A percentile compares a stretch with the other conserved stretches of the same genome.
phyloP scores from a whole-genome alignment of 345 rosid species.

The Capsella bursapastoris region DNA sequence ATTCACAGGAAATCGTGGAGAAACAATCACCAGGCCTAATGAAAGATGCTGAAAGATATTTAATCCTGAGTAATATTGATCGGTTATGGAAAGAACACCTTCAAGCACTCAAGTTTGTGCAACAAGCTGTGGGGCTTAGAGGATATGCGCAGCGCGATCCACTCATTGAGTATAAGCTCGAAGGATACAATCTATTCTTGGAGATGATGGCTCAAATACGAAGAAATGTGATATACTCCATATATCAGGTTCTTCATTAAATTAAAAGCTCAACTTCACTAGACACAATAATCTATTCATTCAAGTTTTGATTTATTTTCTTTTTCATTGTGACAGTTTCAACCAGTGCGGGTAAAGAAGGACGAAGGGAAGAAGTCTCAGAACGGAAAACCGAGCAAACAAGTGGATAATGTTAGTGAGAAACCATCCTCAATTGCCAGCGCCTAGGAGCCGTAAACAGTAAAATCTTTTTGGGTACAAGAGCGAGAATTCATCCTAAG shows the following conservation, averaged over 20 bases:
- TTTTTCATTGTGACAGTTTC: conserved; percentile 55
- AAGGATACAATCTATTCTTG: conserved; percentile 93
- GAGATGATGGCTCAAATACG: conserved; percentile 99
- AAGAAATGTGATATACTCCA: conserved; percentile 93
- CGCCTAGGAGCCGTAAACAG: conserved; percentile 33
- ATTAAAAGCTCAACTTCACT: not conserved
- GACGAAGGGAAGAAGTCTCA: conserved; percentile 58
- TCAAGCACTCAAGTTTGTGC: conserved; percentile 93
- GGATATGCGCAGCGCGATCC: conserved; percentile 99
- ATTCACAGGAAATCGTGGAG: conserved; percentile 70
- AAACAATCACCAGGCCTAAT: conserved; percentile 84
- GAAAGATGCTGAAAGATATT: conserved; percentile 91
- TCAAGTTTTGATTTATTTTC: conserved; percentile 1
- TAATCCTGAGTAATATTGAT: conserved; percentile 88
- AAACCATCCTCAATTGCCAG: conserved; percentile 55
- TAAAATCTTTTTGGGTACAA: conserved; percentile 28
- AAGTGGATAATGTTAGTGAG: conserved; percentile 53
- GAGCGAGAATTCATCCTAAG: not conserved
- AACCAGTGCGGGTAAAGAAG: conserved; percentile 84
- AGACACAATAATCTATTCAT: not conserved
- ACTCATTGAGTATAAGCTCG: conserved; percentile 92
- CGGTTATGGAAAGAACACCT: conserved; percentile 98
- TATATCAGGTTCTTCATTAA: conserved; percentile 71
- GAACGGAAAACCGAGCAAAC: conserved; percentile 56
- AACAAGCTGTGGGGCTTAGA: conserved; percentile 96